Evolutionary conservation across 495 filamentous ascomycete genomes (phyloP).

Genomic region (Xylaria scruposa): DNA sequence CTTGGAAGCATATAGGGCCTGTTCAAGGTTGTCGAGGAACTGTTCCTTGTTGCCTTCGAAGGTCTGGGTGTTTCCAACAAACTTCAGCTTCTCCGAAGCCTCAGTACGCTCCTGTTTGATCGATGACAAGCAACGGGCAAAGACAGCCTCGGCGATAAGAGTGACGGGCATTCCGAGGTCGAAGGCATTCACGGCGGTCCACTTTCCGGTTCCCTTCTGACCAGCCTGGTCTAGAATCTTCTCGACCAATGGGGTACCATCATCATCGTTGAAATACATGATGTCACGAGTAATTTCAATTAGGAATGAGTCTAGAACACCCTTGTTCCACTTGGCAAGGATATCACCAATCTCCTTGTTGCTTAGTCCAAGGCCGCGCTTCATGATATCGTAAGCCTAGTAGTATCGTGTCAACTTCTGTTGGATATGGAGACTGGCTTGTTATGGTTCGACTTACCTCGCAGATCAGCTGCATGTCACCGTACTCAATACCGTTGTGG

Average conservation of each 20-base stretch:
- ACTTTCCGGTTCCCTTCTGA: slow-evolving; percentile 99
- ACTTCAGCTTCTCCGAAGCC: slow-evolving; percentile 77
- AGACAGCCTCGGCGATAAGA: slow-evolving; percentile 95
- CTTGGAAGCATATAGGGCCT: slow-evolving; percentile 98
- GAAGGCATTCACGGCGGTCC: slow-evolving; percentile 98
- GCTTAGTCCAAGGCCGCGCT: slow-evolving; percentile 85
- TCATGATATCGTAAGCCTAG: slow-evolving; percentile 99
- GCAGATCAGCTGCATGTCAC: slow-evolving; percentile 99
- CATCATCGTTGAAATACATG: slow-evolving; percentile 95
- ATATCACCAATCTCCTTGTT: slow-evolving; percentile 95
- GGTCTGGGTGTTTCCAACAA: slow-evolving; percentile 71
- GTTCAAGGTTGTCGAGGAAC: slow-evolving; percentile 96
- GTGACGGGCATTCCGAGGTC: slow-evolving; percentile 99
- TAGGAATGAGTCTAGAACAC: slow-evolving; percentile 98
- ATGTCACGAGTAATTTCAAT: slow-evolving; percentile 99
- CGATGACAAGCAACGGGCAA: slow-evolving; percentile 90
- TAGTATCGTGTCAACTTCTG: slow-evolving; percentile 28
- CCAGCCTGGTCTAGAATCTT: slow-evolving; percentile 99
- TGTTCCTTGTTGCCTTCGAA: slow-evolving; percentile 90
- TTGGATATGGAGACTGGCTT: slow-evolving; percentile 8
- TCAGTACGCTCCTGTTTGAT: slow-evolving; percentile 92
- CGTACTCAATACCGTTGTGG: slow-evolving; percentile 99
- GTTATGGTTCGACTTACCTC: slow-evolving; percentile 67
- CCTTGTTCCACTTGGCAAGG: slow-evolving; percentile 96
- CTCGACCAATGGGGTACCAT: slow-evolving; percentile 88